Conservation (phyloP, 2,329 filamentous ascomycete species). For the Aspergillus sp. region DNA sequence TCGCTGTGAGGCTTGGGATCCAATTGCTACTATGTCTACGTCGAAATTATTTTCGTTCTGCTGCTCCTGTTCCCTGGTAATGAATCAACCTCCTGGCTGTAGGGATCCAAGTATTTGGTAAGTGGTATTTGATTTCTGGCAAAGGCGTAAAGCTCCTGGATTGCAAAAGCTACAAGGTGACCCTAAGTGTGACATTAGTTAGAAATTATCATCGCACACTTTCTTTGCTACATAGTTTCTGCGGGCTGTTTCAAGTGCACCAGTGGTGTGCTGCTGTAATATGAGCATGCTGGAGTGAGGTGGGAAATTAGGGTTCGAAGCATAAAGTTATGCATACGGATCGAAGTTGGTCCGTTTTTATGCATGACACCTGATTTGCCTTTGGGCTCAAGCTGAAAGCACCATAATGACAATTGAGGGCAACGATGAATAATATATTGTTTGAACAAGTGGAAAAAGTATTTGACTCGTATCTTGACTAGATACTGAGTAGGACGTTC, state of each 20-base stretch:
- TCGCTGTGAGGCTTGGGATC: slow-evolving; percentile 21
- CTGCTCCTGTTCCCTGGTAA: neutral
- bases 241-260: neutral
- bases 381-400: neutral
- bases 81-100: neutral
- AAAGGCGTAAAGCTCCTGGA: neutral
- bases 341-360: neutral
- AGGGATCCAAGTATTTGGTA: no score
- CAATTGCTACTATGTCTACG: slow-evolving; percentile 17
- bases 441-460: neutral
- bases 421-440: neutral
- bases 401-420: neutral
- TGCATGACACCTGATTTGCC: neutral
- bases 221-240: neutral
- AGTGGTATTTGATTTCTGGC: neutral
- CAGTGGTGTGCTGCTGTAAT: no score
- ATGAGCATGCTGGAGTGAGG: neutral
- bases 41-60: neutral
- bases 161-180: no score
- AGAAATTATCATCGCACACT: no score
- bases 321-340: neutral
- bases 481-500: neutral
- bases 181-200: no score
- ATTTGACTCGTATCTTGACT: neutral
- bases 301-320: neutral